These are phyloP conservation scores for Teunomyces tritomae DNA, from an alignment of 805 yeast species.

Conservation along the genomic window DNA sequence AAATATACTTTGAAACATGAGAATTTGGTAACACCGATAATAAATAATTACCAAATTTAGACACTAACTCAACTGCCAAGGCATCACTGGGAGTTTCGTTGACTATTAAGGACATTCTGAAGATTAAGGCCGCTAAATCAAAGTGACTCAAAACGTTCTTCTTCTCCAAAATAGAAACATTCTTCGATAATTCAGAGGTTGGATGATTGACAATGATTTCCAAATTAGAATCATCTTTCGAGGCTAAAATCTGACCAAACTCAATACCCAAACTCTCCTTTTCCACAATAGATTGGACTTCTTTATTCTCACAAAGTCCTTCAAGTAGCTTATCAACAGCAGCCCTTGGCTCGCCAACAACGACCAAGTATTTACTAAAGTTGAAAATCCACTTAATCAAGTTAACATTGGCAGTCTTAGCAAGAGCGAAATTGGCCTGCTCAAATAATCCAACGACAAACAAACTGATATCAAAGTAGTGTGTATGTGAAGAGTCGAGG, in stretches of 20 bases:
- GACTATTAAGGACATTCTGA: slow-evolving; percentile 2
- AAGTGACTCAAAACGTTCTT: slow-evolving; percentile 44
- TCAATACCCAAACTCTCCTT: slow-evolving; percentile 9
- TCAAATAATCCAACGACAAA: slow-evolving; percentile 48
- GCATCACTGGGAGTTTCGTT: neutral
- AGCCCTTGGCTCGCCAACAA: slow-evolving; percentile 58
- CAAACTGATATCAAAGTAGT: slow-evolving; percentile 29
- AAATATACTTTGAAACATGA: slow-evolving; percentile 13
- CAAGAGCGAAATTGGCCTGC: slow-evolving; percentile 59
- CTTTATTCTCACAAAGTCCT: neutral
- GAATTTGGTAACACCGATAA: slow-evolving; percentile 12
- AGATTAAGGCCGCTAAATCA: slow-evolving; percentile 43
- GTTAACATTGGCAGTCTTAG: slow-evolving; percentile 17
- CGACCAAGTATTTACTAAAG: slow-evolving; percentile 44
- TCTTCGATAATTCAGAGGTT: slow-evolving; percentile 5
- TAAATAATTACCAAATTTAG: slow-evolving; percentile 43
- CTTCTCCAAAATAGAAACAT: slow-evolving; percentile 8
- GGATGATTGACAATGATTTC: slow-evolving; percentile 11
- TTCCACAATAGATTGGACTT: slow-evolving; percentile 5
- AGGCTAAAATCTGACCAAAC: neutral
- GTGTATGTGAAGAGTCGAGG: slow-evolving; percentile 50
- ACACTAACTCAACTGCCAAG: slow-evolving; percentile 34
- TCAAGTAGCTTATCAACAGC: slow-evolving; percentile 15
- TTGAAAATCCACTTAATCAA: slow-evolving; percentile 49
- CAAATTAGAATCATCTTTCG: slow-evolving; percentile 12